Conservation (phyloP, 139 green algal species). For the Coelastrella sp. region DNA sequence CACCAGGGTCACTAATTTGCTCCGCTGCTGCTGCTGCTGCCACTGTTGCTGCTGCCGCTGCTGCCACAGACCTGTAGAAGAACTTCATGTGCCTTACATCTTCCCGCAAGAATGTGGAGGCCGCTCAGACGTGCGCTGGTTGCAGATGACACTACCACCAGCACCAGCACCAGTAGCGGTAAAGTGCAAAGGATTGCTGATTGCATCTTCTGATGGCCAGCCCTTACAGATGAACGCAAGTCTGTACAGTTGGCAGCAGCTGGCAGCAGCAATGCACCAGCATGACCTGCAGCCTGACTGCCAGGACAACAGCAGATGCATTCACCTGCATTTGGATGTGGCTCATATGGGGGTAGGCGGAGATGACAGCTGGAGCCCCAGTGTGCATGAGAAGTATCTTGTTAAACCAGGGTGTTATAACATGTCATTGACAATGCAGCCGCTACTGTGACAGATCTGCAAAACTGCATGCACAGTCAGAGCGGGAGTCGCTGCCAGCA, state of each 20-base stretch:
- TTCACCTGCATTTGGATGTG: conserved; percentile 87
- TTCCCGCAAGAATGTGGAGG: conserved; percentile 84
- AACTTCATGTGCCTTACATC: conserved; percentile 90
- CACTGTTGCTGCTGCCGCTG: not conserved
- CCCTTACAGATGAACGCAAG: conserved; percentile 16
- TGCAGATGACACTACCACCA: not conserved
- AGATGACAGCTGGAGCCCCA: conserved; percentile 94
- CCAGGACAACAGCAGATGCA: conserved; percentile 36
- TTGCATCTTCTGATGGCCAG: not conserved
- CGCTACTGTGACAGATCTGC: too few species aligned
- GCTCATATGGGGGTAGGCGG: conserved; percentile 94
- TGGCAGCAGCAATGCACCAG: conserved; percentile 71
- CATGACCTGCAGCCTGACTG: conserved; percentile 69
- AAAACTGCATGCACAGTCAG: too few species aligned
- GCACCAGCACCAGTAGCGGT: not conserved
- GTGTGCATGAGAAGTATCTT: conserved; percentile 55
- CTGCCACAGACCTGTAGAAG: conserved; percentile 40
- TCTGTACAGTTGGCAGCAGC: conserved; percentile 39
- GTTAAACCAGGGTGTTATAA: not conserved
- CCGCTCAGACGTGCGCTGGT: conserved; percentile 78
- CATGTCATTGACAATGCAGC: not conserved
- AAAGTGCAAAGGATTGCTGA: not conserved
- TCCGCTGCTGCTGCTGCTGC: not conserved
- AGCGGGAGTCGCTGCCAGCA: too few species aligned
- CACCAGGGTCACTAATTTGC: too few species aligned